These are phyloP conservation scores for Hericium rajendrae DNA, from an alignment of 768 basidiomycete genomes.

Conservation along the genomic window DNA sequence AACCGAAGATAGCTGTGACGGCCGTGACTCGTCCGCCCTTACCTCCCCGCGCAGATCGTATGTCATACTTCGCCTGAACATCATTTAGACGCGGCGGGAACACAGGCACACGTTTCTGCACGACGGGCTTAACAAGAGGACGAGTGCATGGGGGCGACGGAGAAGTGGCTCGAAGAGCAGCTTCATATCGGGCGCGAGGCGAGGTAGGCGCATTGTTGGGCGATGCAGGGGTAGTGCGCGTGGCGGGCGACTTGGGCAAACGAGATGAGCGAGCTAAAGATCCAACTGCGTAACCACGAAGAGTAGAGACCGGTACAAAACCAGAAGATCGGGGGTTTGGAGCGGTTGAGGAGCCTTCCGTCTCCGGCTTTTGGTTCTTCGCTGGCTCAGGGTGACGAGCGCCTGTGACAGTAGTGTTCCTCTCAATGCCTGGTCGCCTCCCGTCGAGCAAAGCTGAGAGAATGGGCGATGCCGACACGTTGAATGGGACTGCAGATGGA, in stretches of 20 bases:
- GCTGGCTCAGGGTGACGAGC: conserved; percentile 10
- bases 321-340: conserved; percentile 73
- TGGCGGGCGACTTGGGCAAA: background rate
- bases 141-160: background rate
- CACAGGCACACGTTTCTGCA: background rate
- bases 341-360: conserved; percentile 19
- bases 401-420: background rate
- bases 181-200: conserved; percentile 2
- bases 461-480: background rate
- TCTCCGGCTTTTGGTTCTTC: conserved; percentile 1
- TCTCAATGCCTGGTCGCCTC: background rate
- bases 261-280: background rate
- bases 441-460: background rate
- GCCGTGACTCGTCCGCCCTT: conserved; percentile 65
- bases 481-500: background rate
- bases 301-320: conserved; percentile 55
- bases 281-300: conserved; percentile 23
- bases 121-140: background rate
- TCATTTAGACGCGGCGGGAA: conserved; percentile 25
- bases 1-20: conserved; percentile 68
- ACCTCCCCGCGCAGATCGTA: conserved; percentile 71
- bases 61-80: conserved; percentile 56
- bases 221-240: background rate
- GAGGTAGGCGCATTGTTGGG: background rate
- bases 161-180: background rate